phyloP scores from a whole-genome alignment of 2,329 filamentous ascomycete genomes.

The Pyricularia sp. region DNA sequence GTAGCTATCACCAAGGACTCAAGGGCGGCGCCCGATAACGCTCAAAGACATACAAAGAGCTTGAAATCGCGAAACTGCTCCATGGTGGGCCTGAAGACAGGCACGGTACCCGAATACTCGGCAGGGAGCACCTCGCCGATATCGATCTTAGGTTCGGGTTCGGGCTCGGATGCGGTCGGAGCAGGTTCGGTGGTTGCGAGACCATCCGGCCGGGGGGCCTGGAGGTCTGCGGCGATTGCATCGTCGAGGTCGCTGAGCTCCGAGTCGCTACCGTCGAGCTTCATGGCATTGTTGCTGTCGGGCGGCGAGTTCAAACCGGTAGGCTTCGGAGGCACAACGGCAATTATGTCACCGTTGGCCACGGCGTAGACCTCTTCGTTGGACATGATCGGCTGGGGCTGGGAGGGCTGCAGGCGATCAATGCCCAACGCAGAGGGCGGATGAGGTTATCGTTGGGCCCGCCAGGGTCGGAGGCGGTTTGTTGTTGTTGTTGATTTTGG shows the following conservation, averaged over 20 bases:
- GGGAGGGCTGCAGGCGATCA: slow-evolving; percentile 14
- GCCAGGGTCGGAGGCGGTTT: slow-evolving; percentile 2
- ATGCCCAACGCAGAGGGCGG: slow-evolving; percentile 4
- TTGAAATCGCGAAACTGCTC: slow-evolving; percentile 90
- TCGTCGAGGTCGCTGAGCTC: slow-evolving; percentile 55
- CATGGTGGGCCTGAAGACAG: slow-evolving; percentile 93
- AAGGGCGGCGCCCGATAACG: neutral
- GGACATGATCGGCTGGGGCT: slow-evolving; percentile 32
- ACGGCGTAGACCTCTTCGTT: slow-evolving; percentile 38
- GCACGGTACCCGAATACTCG: slow-evolving; percentile 82
- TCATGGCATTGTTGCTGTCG: slow-evolving; percentile 47
- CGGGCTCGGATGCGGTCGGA: slow-evolving; percentile 7
- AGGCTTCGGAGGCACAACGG: slow-evolving; percentile 18
- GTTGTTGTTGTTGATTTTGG: neutral
- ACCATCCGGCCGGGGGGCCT: slow-evolving; percentile 3
- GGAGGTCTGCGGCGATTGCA: slow-evolving; percentile 26
- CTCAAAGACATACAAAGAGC: slow-evolving; percentile 50
- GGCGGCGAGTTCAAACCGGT: slow-evolving; percentile 48
- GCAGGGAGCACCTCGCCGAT: slow-evolving; percentile 72
- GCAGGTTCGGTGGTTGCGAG: slow-evolving; percentile 5
- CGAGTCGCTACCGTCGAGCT: slow-evolving; percentile 48
- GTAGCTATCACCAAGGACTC: neutral
- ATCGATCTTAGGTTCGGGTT: slow-evolving; percentile 27
- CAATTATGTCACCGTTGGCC: slow-evolving; percentile 21
- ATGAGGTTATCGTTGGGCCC: neutral